Conservation (phyloP, 257 asterid genomes). For the Solanum sparsipilum region DNA sequence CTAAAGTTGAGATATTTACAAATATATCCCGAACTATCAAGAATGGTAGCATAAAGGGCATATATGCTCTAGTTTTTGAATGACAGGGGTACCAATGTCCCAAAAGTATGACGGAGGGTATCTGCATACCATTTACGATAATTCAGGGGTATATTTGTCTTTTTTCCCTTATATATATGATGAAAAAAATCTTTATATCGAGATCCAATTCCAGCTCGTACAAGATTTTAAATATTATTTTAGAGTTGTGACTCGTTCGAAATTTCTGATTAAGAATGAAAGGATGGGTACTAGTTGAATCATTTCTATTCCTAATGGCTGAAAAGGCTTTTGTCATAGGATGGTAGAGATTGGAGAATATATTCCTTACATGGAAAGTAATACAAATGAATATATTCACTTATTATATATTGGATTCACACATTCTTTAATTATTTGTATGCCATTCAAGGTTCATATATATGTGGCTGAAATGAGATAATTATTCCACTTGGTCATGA, state of each 20-base stretch:
- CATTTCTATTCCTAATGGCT: not conserved
- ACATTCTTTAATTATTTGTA: not conserved
- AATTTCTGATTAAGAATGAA: not conserved
- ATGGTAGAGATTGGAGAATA: not conserved
- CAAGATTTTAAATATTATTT: no score
- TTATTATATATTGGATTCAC: not conserved
- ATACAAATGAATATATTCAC: not conserved
- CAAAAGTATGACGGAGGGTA: no score
- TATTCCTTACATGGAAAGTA: not conserved
- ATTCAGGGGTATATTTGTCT: no score
- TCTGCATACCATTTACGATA: no score
- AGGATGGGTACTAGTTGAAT: not conserved
- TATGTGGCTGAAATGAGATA: not conserved
- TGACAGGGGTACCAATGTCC: no score
- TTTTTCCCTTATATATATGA: not conserved
- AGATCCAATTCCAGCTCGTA: not conserved
- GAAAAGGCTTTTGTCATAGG: not conserved
- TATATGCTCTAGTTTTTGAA: no score
- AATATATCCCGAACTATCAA: no score
- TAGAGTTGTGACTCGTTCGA: fast-evolving
- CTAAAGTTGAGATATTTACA: not conserved
- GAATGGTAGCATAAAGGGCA: no score
- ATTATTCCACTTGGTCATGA: not conserved
- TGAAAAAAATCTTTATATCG: not conserved
- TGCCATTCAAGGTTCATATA: not conserved